Base-by-base conservation (phyloP, 768 basidiomycete species). In the Botryobasidium botryosum region DNA sequence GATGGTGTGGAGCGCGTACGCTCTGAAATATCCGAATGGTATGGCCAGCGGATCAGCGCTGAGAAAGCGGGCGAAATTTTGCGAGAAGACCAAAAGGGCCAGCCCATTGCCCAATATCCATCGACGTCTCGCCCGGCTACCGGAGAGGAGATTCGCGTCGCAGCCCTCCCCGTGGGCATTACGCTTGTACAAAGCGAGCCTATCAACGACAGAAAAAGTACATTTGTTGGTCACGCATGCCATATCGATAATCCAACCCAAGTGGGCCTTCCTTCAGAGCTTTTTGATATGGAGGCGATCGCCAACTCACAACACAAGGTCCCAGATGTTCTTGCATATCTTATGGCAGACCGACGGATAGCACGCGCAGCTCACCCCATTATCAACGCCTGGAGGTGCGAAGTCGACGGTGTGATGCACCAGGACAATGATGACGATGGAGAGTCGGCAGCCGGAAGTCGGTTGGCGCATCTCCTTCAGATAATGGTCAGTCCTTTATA, bases 371-470 rank as follows among this genome's bases (percentile, higher is more conserved):
- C 80, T 20, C 82, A 80, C 62, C 82, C 82, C 13, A 68, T 76
- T 26, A 86, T 87, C 49, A 76, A 84, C 47, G 82, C 84, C 38
- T 86, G 82, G 79, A 68, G 80, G 52, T 83, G 79, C 65, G 71
- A 73, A 55, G 68, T 75, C 3, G 74, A 74, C 35, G 68, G 59
- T 37, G 59, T 81, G 1, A 62, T 83, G 42, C 79, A 86, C 58
- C 80, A 85, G 70, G 91, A 96, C 55, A 91, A 94, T 47, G 86
- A 91, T 46, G 91, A 97, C 48, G 84, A 96, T 47, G 86, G 90
- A 1, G 92, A 99, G 63, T 77, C 81, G 0, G 88, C 86, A 1
- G 92, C 92, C 17, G 92, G 92, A 4, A 77, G 81, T 35, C 72
- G 92, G 15, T 62, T 97, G 18, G 86, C 86, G 1, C 91, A 96